Base-by-base conservation (phyloP, 139 green algal species). In the Pleodorina starrii region DNA sequence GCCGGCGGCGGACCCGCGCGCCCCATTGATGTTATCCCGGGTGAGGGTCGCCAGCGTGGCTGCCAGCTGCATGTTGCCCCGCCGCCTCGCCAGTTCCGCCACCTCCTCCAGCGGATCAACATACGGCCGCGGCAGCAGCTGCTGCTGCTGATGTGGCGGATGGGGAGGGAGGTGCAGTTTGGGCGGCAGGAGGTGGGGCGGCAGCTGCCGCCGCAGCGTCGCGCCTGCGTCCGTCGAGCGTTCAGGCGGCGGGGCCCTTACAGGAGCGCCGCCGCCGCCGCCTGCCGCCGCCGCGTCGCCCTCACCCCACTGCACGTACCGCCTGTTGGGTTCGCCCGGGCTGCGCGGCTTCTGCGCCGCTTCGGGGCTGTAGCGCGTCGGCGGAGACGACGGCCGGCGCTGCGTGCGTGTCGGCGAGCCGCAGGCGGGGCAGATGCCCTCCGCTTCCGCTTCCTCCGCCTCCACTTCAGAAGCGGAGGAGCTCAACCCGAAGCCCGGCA, bases 71-170 rank as follows among this genome's bases (percentile, higher is more conserved):
- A 36, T 0, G 68, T 88, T 88, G 21, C 82, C 82, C 1, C 82
- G 44, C 32, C 82, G 82, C 32, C 50, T 63, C 32, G 82, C 82
- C 9, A 88, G 19, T 44, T 5, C 14, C 12, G 68, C 63, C 19
- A 88, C 4, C 44, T 54, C 63, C 44, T 68, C 46, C 12, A 88
- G 82, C 21, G 66, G 44, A 63, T 88, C 82, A 19, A 48, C 50
- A 3, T 27, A 54, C 4, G 72, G 40, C 44, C 27, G 43, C 44
- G 16, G 44, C 29, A 36, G 74, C 74, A 25, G 74, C 74, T 59
- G 43, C n/a, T 63, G 74, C 5, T 38, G 44, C 23, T 42, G 74
- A 25, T 21, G 2, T 35, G 23, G 72, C 40, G 35, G 35, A 11
- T 77, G 69, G 69, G 68, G 68, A 9, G 12, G 57, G 12, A 16